A percentile compares a stretch with the other conserved stretches of the same genome.
phyloP scores from a whole-genome alignment of 306 rosid genomes.

The Comarum palustre region DNA sequence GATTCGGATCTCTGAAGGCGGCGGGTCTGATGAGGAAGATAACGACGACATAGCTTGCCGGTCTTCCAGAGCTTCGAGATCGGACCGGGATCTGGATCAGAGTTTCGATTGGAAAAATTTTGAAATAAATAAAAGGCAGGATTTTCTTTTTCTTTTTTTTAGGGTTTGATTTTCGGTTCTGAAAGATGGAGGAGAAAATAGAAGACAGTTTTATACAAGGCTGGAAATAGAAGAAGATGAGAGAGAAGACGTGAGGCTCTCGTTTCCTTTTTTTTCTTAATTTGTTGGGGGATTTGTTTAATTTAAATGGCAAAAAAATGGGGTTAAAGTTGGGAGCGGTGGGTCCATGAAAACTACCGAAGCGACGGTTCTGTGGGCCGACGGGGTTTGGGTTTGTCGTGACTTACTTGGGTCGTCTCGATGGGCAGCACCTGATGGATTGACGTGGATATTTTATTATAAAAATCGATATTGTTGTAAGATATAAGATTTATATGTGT shows the following conservation, averaged over 20 bases:
- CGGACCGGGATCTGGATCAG: conserved; percentile 8
- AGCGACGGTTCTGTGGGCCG: background rate
- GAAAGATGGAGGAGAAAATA: background rate
- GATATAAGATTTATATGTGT: background rate
- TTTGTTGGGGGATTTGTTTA: background rate
- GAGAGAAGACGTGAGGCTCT: background rate
- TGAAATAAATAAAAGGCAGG: background rate
- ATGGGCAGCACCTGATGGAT: background rate
- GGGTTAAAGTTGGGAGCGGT: background rate
- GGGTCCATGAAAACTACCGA: conserved; percentile 1
- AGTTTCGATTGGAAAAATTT: background rate
- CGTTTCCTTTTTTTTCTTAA: no score
- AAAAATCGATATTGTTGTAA: background rate
- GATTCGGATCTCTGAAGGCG: conserved; percentile 26
- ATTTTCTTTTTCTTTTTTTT: background rate
- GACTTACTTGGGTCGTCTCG: background rate
- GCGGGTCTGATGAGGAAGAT: background rate
- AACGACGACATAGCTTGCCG: conserved; percentile 26
- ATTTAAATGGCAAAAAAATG: background rate
- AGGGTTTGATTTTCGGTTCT: conserved; percentile 14
- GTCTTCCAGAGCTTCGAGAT: conserved; percentile 17
- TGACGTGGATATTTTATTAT: background rate
- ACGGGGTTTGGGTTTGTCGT: background rate
- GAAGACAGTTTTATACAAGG: conserved; percentile 7
- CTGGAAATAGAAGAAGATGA: background rate